Base-by-base conservation (phyloP, 495 filamentous ascomycete species). In the Aspergillus heteromorphus region DNA sequence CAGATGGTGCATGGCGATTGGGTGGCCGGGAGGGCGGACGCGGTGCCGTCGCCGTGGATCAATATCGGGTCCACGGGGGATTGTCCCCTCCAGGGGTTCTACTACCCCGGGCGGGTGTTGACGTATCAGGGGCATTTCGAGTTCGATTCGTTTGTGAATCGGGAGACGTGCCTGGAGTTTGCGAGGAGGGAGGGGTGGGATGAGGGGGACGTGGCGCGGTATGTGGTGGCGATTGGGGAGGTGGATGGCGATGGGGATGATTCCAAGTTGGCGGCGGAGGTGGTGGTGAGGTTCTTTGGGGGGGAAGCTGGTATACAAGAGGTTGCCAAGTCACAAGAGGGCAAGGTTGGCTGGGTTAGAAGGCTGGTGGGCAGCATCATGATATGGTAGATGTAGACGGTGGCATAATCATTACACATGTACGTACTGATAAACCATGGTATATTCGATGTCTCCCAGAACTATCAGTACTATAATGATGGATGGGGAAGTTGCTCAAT, bases 51-150 rank as follows among this genome's bases (percentile, higher is more conserved):
- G 18, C 69, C 57, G 3, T 78, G 60, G 69, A 64, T 62, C 56
- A 74, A 54, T 45, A 69, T 70, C 7, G 73, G 73, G 6, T 55
- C 47, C 36, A 74, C 61, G 41, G 61, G 51, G 3, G 41, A 52
- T 8, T 76, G 73, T 42, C 57, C 67, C 0, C 62, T 75, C 6
- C 75, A 78, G 49, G 74, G 75, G 4, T 45, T 78, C 6, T 77
- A 74, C 49, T 58, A 59, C 23, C 67, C 64, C 0, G 66, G 63
- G 0, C 55, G 69, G 23, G 57, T 74, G 14, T 57, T 77, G 56
- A 67, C 71, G 14, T 74, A 69, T 36, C 73, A 75, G 48, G 70
- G 71, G 0, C 73, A 76, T 61, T 71, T 75, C 45, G 74, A 73
- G 45, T 75, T 79, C 38, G 73, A 77, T 53, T 47, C 53, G 4